These are phyloP conservation scores for Capsicum baccatum DNA, from an alignment of 257 asterid species.

Conservation along the genomic window DNA sequence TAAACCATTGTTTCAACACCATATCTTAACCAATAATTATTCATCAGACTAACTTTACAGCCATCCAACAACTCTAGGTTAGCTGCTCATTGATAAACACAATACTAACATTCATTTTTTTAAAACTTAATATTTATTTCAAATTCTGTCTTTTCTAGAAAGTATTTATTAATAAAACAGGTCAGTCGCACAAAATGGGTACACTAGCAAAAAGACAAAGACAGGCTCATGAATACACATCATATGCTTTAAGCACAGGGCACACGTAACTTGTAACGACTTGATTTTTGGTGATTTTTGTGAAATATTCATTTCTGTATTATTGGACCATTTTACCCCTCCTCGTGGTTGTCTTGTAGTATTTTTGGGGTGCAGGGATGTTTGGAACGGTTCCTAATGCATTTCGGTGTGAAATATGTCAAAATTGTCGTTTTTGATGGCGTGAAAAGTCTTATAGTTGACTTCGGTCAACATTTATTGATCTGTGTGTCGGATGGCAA, in stretches of 20 bases:
- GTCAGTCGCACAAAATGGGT: not conserved
- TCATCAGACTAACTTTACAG: not conserved
- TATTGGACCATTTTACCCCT: no score
- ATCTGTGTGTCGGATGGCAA: no score
- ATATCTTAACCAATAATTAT: not conserved
- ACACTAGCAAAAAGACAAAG: no score
- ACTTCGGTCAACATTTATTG: no score
- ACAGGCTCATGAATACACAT: not conserved
- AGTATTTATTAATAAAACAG: not conserved
- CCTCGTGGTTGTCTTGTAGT: no score
- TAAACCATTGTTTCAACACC: constrained; percentile 3
- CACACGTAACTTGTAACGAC: not conserved
- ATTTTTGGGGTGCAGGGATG: no score
- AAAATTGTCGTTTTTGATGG: no score
- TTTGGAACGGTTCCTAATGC: no score
- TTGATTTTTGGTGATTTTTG: no score
- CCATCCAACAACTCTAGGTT: constrained; percentile 6
- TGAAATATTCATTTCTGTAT: no score
- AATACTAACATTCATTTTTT: not conserved
- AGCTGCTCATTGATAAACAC: constrained; percentile 10
- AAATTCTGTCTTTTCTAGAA: not conserved
- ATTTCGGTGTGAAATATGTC: no score
- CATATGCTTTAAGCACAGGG: not conserved
- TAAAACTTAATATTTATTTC: not conserved
- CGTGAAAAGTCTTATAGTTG: no score